phyloP scores from a whole-genome alignment of 2,329 filamentous ascomycete species.

The Ophiostoma tasmaniense region DNA sequence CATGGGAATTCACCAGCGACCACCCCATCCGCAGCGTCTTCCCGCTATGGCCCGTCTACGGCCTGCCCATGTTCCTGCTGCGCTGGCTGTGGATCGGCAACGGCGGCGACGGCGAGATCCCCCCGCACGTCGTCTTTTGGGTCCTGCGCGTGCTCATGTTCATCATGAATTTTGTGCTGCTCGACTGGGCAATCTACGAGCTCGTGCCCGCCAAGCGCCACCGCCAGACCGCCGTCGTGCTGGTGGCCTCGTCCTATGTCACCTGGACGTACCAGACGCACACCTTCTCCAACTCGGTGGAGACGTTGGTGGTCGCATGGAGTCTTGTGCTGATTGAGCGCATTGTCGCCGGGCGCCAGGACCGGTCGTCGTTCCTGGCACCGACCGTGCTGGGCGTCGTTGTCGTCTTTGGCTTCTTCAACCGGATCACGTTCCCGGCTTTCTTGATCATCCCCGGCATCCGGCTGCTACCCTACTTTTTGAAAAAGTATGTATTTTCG shows the following conservation, averaged over 20 bases:
- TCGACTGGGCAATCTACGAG: conserved; percentile 96
- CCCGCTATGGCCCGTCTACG: conserved; percentile 92
- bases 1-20: conserved; percentile 91
- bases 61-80: conserved; percentile 83
- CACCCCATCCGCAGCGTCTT: conserved; percentile 91
- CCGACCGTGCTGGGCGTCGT: conserved; percentile 73
- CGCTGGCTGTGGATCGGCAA: conserved; percentile 89
- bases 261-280: conserved; percentile 99
- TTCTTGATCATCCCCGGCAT: conserved; percentile 80
- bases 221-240: conserved; percentile 64
- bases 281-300: conserved; percentile 95
- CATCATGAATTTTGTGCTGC: conserved; percentile 84
- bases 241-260: conserved; percentile 93
- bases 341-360: conserved; percentile 68
- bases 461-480: conserved; percentile 76
- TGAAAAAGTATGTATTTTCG: conserved; percentile 55
- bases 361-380: conserved; percentile 66
- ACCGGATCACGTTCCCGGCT: conserved; percentile 93
- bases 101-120: conserved; percentile 64
- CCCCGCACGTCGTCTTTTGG: conserved; percentile 85
- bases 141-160: conserved; percentile 86
- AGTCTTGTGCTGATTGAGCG: conserved; percentile 84
- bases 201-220: conserved; percentile 66
- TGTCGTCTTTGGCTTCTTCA: conserved; percentile 80
- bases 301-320: conserved; percentile 90